phyloP scores from a whole-genome alignment of 352 stramenopile genomes.

The Elongisporangium prolatum region DNA sequence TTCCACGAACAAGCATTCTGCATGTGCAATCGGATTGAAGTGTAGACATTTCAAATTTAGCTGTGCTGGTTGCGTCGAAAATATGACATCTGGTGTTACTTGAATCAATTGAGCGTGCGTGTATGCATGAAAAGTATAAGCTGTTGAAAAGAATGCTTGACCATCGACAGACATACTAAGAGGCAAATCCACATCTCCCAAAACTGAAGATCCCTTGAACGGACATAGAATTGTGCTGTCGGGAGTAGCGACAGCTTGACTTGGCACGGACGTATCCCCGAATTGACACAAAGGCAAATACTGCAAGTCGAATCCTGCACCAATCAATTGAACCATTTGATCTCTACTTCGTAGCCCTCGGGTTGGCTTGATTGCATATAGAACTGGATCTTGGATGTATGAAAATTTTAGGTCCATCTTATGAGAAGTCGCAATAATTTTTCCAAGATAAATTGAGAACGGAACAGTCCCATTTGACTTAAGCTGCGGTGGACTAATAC shows the following conservation, averaged over 20 bases:
- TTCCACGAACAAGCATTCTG: slow-evolving; percentile 23
- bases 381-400: slow-evolving; percentile 22
- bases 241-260: neutral
- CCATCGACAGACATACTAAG: slow-evolving; percentile 28
- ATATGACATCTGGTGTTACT: slow-evolving; percentile 15
- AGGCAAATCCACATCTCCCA: slow-evolving; percentile 3
- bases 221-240: neutral
- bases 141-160: slow-evolving; percentile 22
- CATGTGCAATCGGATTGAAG: slow-evolving; percentile 14
- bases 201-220: neutral
- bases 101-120: slow-evolving; percentile 13
- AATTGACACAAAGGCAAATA: slow-evolving; percentile 23
- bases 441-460: slow-evolving; percentile 22
- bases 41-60: slow-evolving; percentile 17
- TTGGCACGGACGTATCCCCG: slow-evolving; percentile 7
- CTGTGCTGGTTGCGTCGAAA: slow-evolving; percentile 14
- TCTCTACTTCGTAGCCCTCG: slow-evolving; percentile 19
- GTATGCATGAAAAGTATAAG: slow-evolving; percentile 24
- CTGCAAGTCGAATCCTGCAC: slow-evolving; percentile 14
- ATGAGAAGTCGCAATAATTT: slow-evolving; percentile 5
- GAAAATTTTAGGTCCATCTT: slow-evolving; percentile 18
- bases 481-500: slow-evolving; percentile 27
- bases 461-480: slow-evolving; percentile 5
- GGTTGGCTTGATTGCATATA: slow-evolving; percentile 19
- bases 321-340: slow-evolving; percentile 15